These are phyloP conservation scores for Monosporascus sp. DNA, from an alignment of 2,329 filamentous ascomycete genomes.

Conservation along the genomic window DNA sequence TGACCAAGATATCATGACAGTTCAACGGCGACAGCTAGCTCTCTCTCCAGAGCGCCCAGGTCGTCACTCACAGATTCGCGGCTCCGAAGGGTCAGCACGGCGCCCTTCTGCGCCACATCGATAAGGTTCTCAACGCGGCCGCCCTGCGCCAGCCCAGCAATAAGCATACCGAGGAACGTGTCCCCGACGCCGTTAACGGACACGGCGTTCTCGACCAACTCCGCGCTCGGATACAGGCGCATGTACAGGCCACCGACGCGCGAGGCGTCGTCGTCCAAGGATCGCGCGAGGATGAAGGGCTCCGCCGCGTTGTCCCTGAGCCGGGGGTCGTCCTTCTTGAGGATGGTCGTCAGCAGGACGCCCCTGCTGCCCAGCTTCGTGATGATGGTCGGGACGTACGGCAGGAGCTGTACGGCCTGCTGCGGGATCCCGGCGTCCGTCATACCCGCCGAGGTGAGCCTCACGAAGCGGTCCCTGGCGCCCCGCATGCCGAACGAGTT, in stretches of 20 bases:
- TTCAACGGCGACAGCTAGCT: constrained; percentile 25
- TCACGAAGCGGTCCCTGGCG: constrained; percentile 65
- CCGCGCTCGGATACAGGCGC: constrained; percentile 61
- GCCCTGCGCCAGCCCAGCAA: constrained; percentile 68
- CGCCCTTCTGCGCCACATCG: constrained; percentile 75
- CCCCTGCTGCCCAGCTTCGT: constrained; percentile 77
- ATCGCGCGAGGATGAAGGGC: constrained; percentile 67
- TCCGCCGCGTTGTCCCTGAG: constrained; percentile 58
- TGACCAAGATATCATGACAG: not conserved
- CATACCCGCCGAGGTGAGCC: constrained; percentile 60
- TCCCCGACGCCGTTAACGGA: constrained; percentile 95
- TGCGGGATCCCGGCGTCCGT: constrained; percentile 80
- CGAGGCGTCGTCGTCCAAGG: constrained; percentile 40
- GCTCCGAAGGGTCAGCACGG: constrained; percentile 72
- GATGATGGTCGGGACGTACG: constrained; percentile 78
- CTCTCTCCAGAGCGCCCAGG: constrained; percentile 40
- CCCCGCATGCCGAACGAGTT: constrained; percentile 73
- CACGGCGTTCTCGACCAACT: constrained; percentile 64
- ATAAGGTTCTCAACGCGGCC: constrained; percentile 58
- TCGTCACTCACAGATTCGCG: constrained; percentile 64
- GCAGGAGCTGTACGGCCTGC: constrained; percentile 76
- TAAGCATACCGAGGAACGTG: constrained; percentile 78
- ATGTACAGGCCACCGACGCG: constrained; percentile 77
- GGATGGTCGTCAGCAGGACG: constrained; percentile 68
- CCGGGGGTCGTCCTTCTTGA: constrained; percentile 62